Conservation (phyloP, 768 basidiomycete species). For the Scleroderma bovista region DNA sequence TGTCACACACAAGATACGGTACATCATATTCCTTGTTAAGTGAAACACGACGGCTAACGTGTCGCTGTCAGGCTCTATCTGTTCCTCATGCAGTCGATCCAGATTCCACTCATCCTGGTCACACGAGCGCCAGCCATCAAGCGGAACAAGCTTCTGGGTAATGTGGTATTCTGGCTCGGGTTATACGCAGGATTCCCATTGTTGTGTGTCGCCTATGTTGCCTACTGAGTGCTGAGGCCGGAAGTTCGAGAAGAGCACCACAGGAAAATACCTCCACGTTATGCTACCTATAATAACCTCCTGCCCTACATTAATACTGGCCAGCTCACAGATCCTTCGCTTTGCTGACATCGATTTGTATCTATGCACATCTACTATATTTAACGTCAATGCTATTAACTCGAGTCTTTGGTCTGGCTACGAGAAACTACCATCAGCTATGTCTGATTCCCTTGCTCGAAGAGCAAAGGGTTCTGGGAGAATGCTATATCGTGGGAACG, state of each 20-base stretch:
- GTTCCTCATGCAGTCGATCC: constrained; percentile 78
- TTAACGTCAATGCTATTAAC: too few relatives aligned
- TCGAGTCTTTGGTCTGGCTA: too few relatives aligned
- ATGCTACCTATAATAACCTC: background rate
- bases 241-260: too few relatives aligned
- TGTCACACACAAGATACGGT: constrained; percentile 90
- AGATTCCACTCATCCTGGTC: constrained; percentile 85
- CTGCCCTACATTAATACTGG: too few relatives aligned
- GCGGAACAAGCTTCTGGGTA: constrained; percentile 75
- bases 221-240: constrained; percentile 34
- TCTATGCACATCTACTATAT: too few relatives aligned
- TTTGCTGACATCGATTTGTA: too few relatives aligned
- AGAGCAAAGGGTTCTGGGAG: too few relatives aligned
- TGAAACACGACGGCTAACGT: background rate
- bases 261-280: background rate
- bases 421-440: too few relatives aligned
- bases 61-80: constrained; percentile 63
- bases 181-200: constrained; percentile 90
- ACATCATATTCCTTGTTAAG: constrained; percentile 14
- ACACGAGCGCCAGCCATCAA: constrained; percentile 74
- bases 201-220: constrained; percentile 73
- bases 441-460: too few relatives aligned
- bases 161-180: constrained; percentile 91
- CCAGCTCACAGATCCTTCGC: too few relatives aligned
- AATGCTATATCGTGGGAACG: too few relatives aligned